phyloP scores from a whole-genome alignment of 345 rosid species.

The Rhodamnia rubescens region DNA sequence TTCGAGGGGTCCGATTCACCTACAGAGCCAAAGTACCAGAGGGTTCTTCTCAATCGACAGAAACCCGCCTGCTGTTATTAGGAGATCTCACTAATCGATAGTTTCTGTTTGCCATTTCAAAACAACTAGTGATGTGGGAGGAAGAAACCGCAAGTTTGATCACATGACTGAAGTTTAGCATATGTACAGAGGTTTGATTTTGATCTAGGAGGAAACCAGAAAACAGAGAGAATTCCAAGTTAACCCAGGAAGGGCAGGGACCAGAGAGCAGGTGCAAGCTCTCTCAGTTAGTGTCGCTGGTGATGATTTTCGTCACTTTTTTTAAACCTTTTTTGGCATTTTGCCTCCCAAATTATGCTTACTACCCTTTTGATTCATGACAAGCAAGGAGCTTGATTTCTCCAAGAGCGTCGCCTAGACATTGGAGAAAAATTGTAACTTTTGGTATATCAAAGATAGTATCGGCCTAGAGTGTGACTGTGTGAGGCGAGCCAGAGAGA shows the following conservation, averaged over 20 bases:
- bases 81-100: not conserved
- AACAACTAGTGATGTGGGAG: not conserved
- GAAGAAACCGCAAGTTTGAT: not conserved
- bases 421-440: not conserved
- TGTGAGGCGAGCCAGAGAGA: not conserved
- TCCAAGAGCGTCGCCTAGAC: not conserved
- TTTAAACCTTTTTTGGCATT: not conserved
- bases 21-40: conserved; percentile 45
- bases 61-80: not conserved
- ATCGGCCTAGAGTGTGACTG: not conserved
- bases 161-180: not conserved
- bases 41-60: not conserved
- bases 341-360: not conserved
- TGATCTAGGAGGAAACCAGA: not conserved
- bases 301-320: not conserved
- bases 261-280: not conserved
- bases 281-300: not conserved
- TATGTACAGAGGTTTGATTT: not conserved
- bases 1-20: conserved; percentile 47
- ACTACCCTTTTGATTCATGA: not conserved
- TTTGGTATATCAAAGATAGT: not conserved
- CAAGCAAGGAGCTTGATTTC: not conserved
- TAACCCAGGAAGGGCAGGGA: not conserved
- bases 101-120: not conserved
- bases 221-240: not conserved